Base-by-base conservation (phyloP, 2,329 filamentous ascomycete genomes). In the Mycosphaerella sp. region DNA sequence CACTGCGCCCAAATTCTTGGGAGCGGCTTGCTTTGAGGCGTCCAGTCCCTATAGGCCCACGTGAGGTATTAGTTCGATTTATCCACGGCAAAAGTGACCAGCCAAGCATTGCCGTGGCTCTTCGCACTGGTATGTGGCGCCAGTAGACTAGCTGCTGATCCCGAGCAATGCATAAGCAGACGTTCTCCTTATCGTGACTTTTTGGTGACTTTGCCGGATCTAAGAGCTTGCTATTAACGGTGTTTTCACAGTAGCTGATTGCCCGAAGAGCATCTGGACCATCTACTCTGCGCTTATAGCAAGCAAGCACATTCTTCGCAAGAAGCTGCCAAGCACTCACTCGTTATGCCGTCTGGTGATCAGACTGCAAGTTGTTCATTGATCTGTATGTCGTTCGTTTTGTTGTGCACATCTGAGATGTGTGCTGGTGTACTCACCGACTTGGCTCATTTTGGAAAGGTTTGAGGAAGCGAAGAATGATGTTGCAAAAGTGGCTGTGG, bases 401-500 rank as follows among this genome's bases (percentile, higher is more conserved):
- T 4, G 34, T 4, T n/a, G 7, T 36, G 34, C 9, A 36, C 9
- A 10, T 36, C 34, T 36, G 14, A 17, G 34, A 4, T 39, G 21
- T 23, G 21, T 14, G 45, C 36, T 21, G 36, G 23, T 2, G n/a
- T 4, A 6, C 31, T 41, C 42, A 40, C 43, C 29, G 23, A 36
- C 4, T n/a, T 31, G 42, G 45, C 43, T 38, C 47, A 17, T 44
- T 23, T 34, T 8, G 11, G 8, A 47, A 26, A 34, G 40, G 44
- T 29, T 40, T 43, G 40, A 40, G 31, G 48, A 41, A 23, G 23
- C 23, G 32, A 45, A 38, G 3, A 21, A 14, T 17, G 31, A 38
- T 54, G 38, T 26, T 47, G 44, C 50, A 51, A 72, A 58, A 2
- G 70, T 73, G 2, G 68, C 64, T 0, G 62, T 61, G 70, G 9